A percentile compares a stretch with the other conserved stretches of the same genome.
Evolutionary conservation across 2,329 filamentous ascomycete species (phyloP).

Genomic region (Alternaria arborescens): DNA sequence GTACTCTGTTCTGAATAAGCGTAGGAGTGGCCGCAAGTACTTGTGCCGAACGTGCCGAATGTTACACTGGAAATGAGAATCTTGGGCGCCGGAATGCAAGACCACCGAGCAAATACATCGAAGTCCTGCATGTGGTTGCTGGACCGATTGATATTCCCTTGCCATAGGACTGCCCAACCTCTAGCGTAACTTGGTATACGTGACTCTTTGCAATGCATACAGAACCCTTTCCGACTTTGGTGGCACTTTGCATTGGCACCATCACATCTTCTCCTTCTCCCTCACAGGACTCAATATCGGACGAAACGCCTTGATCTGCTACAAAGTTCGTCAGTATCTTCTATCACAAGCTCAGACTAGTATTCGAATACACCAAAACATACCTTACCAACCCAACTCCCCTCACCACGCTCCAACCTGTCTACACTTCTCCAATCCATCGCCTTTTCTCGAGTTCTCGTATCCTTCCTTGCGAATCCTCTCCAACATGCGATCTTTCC

Average conservation of each 20-base stretch:
- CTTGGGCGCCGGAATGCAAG: neutral
- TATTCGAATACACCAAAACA: neutral
- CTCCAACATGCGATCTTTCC: neutral
- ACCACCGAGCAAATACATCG: neutral
- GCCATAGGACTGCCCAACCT: neutral
- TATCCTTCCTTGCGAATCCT: no score
- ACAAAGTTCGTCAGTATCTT: neutral
- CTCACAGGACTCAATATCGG: neutral
- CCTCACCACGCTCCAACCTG: neutral
- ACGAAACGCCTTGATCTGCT: neutral
- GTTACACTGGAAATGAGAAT: no score
- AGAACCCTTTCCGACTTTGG: neutral
- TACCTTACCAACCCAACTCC: neutral
- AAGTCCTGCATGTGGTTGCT: neutral
- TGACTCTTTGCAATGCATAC: neutral
- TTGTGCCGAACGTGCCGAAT: no score
- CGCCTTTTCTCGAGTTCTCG: neutral
- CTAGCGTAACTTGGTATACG: neutral
- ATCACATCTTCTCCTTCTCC: slow-evolving; percentile 4
- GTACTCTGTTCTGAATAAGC: no score
- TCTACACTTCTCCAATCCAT: neutral
- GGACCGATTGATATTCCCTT: neutral
- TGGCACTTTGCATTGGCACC: neutral
- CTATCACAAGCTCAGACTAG: neutral
- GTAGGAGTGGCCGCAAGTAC: no score